Evolutionary conservation across 352 stramenopile species (phyloP).

Genomic region (Phytophthora quininea): DNA sequence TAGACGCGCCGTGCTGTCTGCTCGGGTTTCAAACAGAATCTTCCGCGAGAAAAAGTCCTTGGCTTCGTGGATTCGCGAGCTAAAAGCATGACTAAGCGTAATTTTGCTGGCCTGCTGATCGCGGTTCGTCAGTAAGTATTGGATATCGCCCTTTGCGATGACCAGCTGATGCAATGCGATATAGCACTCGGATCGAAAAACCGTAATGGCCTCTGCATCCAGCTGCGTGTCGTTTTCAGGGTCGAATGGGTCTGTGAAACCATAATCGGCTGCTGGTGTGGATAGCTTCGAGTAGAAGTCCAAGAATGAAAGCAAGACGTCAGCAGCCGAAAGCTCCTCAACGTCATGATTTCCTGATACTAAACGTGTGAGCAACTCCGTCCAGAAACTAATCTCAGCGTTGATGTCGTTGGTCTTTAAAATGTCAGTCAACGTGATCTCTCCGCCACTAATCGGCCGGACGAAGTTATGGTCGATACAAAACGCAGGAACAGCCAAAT

Average conservation of each 20-base stretch:
- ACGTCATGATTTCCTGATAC: slow-evolving; percentile 37
- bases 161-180: slow-evolving; percentile 69
- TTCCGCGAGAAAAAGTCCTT: slow-evolving; percentile 75
- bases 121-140: slow-evolving; percentile 54
- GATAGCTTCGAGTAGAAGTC: slow-evolving; percentile 55
- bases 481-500: slow-evolving; percentile 77
- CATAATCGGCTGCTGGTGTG: slow-evolving; percentile 51
- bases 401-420: slow-evolving; percentile 52
- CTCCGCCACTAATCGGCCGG: slow-evolving; percentile 34
- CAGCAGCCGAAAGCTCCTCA: slow-evolving; percentile 46
- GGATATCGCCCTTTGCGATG: slow-evolving; percentile 66
- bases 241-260: slow-evolving; percentile 68
- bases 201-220: slow-evolving; percentile 38
- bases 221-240: slow-evolving; percentile 70
- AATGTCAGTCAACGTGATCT: slow-evolving; percentile 43
- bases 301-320: slow-evolving; percentile 68
- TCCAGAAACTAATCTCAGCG: slow-evolving; percentile 74
- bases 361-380: slow-evolving; percentile 46
- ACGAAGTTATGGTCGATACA: slow-evolving; percentile 61
- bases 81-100: slow-evolving; percentile 77
- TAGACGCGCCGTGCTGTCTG: slow-evolving; percentile 38
- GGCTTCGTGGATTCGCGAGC: slow-evolving; percentile 55
- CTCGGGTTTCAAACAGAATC: slow-evolving; percentile 58
- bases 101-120: slow-evolving; percentile 63
- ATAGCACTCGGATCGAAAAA: slow-evolving; percentile 70